These are phyloP conservation scores for Nicotiana paniculata DNA, from an alignment of 257 asterid species.

Conservation along the genomic window DNA sequence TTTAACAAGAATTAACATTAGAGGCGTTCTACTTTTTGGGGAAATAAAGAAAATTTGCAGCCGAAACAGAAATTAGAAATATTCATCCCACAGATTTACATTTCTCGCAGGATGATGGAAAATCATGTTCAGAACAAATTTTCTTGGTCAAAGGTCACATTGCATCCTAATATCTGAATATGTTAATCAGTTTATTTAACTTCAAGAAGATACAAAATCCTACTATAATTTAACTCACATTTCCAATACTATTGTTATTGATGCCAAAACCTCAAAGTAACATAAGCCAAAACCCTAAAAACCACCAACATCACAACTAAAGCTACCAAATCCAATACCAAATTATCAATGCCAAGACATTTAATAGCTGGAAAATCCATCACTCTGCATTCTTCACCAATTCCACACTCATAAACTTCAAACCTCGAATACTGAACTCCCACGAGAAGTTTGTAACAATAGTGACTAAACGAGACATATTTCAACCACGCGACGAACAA, in stretches of 20 bases:
- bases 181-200: neutral
- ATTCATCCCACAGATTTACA: neutral
- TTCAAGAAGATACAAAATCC: neutral
- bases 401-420: conserved; percentile 57
- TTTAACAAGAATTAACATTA: no score
- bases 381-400: conserved; percentile 38
- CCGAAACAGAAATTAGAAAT: neutral
- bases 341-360: conserved; percentile 43
- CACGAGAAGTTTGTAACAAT: conserved; percentile 59
- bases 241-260: conserved; percentile 18
- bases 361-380: conserved; percentile 54
- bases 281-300: conserved; percentile 67
- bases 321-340: conserved; percentile 53
- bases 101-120: neutral
- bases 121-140: neutral
- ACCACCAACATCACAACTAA: conserved; percentile 66
- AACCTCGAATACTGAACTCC: conserved; percentile 54
- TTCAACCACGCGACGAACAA: conserved; percentile 58
- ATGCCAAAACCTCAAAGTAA: conserved; percentile 55
- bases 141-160: neutral
- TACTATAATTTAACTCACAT: neutral
- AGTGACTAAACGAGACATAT: conserved; percentile 63
- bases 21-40: no score
- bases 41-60: no score
- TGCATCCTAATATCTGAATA: neutral